Percentiles rank a stretch among this genome's conserved stretches.
Conservation (phyloP, 371 early-diverging fungal species). For the Mortierella sp. region DNA sequence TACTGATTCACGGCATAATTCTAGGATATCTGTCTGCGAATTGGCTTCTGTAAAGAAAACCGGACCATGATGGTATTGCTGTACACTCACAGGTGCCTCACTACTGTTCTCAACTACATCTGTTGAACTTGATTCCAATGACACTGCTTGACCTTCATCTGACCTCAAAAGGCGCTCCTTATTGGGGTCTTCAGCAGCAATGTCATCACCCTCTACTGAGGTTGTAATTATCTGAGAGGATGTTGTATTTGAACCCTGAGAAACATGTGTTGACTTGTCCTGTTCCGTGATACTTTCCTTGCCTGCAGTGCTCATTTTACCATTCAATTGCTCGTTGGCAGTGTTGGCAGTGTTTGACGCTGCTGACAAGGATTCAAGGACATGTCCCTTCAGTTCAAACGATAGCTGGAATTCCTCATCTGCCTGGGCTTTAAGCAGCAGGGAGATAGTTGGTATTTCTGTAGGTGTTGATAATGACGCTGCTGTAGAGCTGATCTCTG, state of each 20-base stretch:
- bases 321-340: not conserved
- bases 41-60: slow-evolving; percentile 37
- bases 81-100: not conserved
- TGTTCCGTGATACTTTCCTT: slow-evolving; percentile 1
- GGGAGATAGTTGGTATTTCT: slow-evolving; percentile 6
- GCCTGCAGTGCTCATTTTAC: not conserved
- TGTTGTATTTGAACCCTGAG: not conserved
- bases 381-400: slow-evolving; percentile 39
- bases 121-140: slow-evolving; percentile 2
- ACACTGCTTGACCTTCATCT: not conserved
- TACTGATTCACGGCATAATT: slow-evolving; percentile 21
- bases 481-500: slow-evolving; percentile 1
- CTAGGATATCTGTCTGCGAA: slow-evolving; percentile 33
- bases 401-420: slow-evolving; percentile 35
- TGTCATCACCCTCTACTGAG: not conserved
- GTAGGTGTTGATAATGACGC: slow-evolving; percentile 5
- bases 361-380: slow-evolving; percentile 16
- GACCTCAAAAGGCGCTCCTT: not conserved
- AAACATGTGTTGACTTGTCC: not conserved
- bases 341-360: slow-evolving; percentile 2
- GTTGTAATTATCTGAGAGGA: not conserved
- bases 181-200: not conserved
- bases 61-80: not conserved
- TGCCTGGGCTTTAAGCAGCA: slow-evolving; percentile 42
- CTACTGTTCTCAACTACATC: not conserved